Conservation (phyloP, 2,329 filamentous ascomycete species). For the Daldinia sp. region DNA sequence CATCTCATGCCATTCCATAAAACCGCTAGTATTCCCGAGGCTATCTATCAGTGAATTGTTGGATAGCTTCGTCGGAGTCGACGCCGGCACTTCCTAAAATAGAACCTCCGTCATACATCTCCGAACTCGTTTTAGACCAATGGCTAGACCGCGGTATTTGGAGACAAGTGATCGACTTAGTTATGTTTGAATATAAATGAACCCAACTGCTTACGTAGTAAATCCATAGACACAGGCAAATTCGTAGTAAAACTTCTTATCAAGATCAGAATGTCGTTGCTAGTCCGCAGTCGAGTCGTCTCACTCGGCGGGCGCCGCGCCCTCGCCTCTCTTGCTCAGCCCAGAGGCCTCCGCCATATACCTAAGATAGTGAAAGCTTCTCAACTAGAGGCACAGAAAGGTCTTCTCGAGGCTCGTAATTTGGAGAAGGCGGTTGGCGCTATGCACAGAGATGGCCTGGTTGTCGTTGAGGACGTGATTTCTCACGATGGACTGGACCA, state of each 20-base stretch:
- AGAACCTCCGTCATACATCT: conserved; percentile 20
- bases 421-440: conserved; percentile 63
- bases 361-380: conserved; percentile 39
- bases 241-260: background rate
- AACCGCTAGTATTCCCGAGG: background rate
- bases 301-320: conserved; percentile 11
- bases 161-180: background rate
- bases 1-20: background rate
- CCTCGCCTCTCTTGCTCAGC: conserved; percentile 24
- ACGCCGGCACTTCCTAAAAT: conserved; percentile 20
- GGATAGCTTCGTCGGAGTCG: background rate
- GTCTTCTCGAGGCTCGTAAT: conserved; percentile 55
- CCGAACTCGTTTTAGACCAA: conserved; percentile 2
- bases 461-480: conserved; percentile 63
- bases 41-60: background rate
- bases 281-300: conserved; percentile 12
- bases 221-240: background rate
- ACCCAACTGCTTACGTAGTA: background rate
- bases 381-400: conserved; percentile 49
- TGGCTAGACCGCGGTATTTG: background rate
- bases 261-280: conserved; percentile 8
- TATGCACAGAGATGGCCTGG: conserved; percentile 62
- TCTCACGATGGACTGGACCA: conserved; percentile 59
- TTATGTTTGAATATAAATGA: conserved; percentile 1
- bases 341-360: conserved; percentile 4